phyloP scores from a whole-genome alignment of 768 basidiomycete species.

The Rhizopogon salebrosus region DNA sequence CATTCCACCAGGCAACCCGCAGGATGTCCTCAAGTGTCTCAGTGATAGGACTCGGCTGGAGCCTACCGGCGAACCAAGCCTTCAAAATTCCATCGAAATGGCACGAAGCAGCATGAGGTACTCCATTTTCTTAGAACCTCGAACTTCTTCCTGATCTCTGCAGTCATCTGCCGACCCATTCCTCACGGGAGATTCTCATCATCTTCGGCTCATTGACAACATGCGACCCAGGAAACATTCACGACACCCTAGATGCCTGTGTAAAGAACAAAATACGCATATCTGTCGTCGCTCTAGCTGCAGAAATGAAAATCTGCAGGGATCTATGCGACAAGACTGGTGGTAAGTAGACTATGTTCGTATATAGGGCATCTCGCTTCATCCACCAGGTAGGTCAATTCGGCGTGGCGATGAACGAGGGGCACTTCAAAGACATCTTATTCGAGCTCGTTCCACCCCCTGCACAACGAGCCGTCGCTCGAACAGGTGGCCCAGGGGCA shows the following conservation, averaged over 20 bases:
- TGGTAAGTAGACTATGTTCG: constrained; percentile 41
- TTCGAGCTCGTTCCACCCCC: constrained; percentile 97
- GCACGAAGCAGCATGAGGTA: constrained; percentile 91
- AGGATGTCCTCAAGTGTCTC: constrained; percentile 87
- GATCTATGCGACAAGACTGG: constrained; percentile 89
- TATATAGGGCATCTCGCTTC: neutral
- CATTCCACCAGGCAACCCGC: constrained; percentile 73
- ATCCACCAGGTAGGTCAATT: constrained; percentile 57
- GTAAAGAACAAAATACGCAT: constrained; percentile 82
- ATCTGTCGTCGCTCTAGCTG: constrained; percentile 89
- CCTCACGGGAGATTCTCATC: constrained; percentile 91
- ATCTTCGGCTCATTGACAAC: constrained; percentile 95
- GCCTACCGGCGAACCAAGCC: constrained; percentile 86
- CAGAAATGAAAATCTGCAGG: constrained; percentile 97
- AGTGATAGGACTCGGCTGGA: constrained; percentile 85
- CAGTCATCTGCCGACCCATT: constrained; percentile 96
- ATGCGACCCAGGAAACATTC: constrained; percentile 95
- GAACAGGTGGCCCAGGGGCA: constrained; percentile 38
- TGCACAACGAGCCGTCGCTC: constrained; percentile 59
- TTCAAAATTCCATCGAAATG: constrained; percentile 98
- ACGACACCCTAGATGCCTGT: constrained; percentile 87
- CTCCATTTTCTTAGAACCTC: constrained; percentile 3
- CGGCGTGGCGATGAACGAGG: constrained; percentile 97
- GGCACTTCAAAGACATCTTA: constrained; percentile 91
- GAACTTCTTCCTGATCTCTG: constrained; percentile 3